phyloP scores from a whole-genome alignment of 257 asterid species.

The Solanum gracilifrons region DNA sequence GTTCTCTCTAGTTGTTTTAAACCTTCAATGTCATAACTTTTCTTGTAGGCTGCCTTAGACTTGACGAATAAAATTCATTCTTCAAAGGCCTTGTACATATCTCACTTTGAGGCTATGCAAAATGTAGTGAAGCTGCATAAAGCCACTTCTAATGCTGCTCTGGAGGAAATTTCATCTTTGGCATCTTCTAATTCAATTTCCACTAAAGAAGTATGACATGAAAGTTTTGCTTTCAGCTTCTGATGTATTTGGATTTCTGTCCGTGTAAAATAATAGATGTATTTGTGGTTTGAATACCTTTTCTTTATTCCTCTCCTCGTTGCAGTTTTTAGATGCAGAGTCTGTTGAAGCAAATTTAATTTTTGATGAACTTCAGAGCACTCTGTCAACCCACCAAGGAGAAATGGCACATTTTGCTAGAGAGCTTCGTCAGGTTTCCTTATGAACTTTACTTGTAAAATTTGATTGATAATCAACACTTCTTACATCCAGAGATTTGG shows the following conservation, averaged over 20 bases:
- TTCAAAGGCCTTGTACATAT: conserved; percentile 46
- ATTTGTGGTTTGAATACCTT: neutral
- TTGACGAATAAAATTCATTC: conserved; percentile 41
- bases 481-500: neutral
- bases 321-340: conserved; percentile 56
- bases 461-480: neutral
- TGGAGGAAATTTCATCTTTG: conserved; percentile 54
- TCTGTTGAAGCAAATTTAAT: conserved; percentile 40
- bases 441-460: neutral
- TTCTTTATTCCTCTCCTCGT: neutral
- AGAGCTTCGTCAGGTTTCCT: conserved; percentile 76
- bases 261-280: neutral
- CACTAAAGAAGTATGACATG: conserved; percentile 43
- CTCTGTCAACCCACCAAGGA: conserved; percentile 48
- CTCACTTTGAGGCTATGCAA: conserved; percentile 78
- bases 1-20: neutral
- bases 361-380: conserved; percentile 51
- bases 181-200: conserved; percentile 39
- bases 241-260: neutral
- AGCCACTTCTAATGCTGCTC: conserved; percentile 50
- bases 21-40: neutral
- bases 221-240: neutral
- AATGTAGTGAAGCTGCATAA: conserved; percentile 68
- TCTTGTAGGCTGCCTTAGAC: conserved; percentile 42
- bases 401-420: conserved; percentile 62